Evolutionary conservation across 2,329 filamentous ascomycete species (phyloP), one percentile per base, ranked within the genome.

Genomic region (Zasmidium cellare): DNA sequence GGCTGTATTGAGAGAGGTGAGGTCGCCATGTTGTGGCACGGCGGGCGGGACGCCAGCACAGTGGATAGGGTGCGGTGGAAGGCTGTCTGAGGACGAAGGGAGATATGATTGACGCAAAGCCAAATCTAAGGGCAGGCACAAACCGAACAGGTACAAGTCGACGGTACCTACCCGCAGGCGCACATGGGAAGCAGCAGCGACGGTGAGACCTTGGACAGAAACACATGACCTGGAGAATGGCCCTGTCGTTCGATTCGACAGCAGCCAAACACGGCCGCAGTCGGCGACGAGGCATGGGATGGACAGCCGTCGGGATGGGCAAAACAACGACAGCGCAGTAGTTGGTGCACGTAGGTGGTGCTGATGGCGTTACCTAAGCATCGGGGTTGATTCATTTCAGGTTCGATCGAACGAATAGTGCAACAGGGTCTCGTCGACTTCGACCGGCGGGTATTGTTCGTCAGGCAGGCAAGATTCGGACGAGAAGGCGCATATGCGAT

Each of bases 1-100:
- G 58, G 55, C 25, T 51, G 51, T 16, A 48, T 31, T 11, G 23
- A 24, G 41, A 18, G 35, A 35, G 41, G 47, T 16, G 58, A 20
- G 35, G 23, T 35, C 14, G 58, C 51, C 58, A 60, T 60, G 38
- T 31, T 20, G 35, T 23, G 38, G 47, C 47, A 49, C 47, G 28
- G 23, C 35, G 16, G 35, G 12, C 12, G 16, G 6, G 35, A 18
- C 5, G 35, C 35, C 35, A 41, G 35, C 16, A 18, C 35, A n/a
- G 35, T 41, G 35, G 35, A 41, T 41, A 41, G 35, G 35, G 12
- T 14, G 35, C 35, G 35, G 16, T 41, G 35, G 16, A 16, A 41
- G 35, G 35, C 35, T 16, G 35, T 41, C 35, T 3, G 16, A n/a
- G 16, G 35, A 41, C 35, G 3, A 41, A 41, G 35, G 35, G n/a